A percentile compares a stretch with the other conserved stretches of the same genome.
Evolutionary conservation across 2,329 filamentous ascomycete genomes (phyloP).

Genomic region (Metarhizium album): DNA sequence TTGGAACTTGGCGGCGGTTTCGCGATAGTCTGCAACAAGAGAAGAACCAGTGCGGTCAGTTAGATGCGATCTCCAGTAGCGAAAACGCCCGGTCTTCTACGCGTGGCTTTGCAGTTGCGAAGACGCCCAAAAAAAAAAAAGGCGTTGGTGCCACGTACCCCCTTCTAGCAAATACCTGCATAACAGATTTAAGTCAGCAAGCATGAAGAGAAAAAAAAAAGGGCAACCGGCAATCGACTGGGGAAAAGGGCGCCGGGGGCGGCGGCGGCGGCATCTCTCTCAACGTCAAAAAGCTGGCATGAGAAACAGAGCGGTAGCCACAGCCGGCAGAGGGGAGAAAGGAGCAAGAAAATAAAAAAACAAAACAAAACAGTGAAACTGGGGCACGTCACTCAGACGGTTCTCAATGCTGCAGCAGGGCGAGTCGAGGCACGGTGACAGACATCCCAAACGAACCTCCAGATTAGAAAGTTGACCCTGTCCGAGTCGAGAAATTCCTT

Average conservation of each 20-base stretch:
- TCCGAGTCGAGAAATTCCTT: conserved; percentile 56
- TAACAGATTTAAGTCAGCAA: conserved; percentile 1
- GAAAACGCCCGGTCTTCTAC: background rate
- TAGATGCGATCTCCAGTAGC: conserved; percentile 10
- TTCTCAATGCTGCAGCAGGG: background rate
- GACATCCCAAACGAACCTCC: conserved; percentile 45
- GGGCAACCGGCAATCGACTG: conserved; percentile 2
- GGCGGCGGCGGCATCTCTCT: conserved; percentile 1
- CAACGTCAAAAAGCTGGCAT: conserved; percentile 11
- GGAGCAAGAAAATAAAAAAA: conserved; percentile 5
- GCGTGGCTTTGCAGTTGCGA: background rate
- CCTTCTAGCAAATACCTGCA: conserved; percentile 50
- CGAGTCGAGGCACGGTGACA: conserved; percentile 14
- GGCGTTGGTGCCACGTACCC: conserved; percentile 37
- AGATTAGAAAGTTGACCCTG: conserved; percentile 60
- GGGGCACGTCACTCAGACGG: background rate
- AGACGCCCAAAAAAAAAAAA: background rate
- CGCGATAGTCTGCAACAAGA: conserved; percentile 46
- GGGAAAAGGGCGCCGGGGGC: conserved; percentile 7
- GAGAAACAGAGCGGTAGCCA: conserved; percentile 10
- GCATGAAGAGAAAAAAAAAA: no score
- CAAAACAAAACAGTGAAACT: conserved; percentile 4
- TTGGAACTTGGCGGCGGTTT: conserved; percentile 56
- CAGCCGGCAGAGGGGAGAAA: background rate
- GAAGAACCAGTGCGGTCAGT: conserved; percentile 8